Evolutionary conservation across 108 stramenopile species (phyloP), one percentile per base, ranked within the genome.

Genomic region (Schizochytrium sp.): DNA sequence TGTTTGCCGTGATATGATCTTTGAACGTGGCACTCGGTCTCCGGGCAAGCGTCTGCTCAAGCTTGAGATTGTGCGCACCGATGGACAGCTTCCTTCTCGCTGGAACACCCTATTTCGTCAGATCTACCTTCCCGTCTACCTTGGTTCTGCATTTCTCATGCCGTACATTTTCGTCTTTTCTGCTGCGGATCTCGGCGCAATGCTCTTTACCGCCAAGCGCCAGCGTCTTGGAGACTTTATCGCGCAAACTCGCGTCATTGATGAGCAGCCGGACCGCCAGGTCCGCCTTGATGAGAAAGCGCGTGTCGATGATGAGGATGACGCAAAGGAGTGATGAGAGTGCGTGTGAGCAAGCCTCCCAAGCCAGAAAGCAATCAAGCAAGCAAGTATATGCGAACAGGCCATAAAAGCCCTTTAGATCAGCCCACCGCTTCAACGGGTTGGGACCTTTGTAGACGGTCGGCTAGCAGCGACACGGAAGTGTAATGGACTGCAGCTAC

Each of bases 31-130:
- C 45, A 83, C 76, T 2, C 76, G 76, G 25, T 83, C 76, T 8
- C 76, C 76, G 5, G 76, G 76, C n/a, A 83, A 83, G 76, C 45
- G 51, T 18, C 76, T 83, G 6, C 76, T 83, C 76, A 83, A 83
- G 76, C 76, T 83, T 6, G 76, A 83, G 51, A 83, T 83, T 34
- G 76, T 83, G 76, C 76, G 76, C 25, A 83, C 76, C 12, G 76
- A 83, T 23, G 76, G 76, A 12, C 76, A 83, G 76, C 76, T 83
- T 12, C 76, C 76, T 4, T 83, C 76, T 6, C 76, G 76, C 76
- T 83, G 76, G 76, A 83, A 83, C 76, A 83, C 19, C 0, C 28
- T 83, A 14, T 83, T 83, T 4, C 45, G 76, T 16, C 45, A 83
- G 12, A 53, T 83, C 4, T 83, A 83, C 76, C 48, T 53, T 6